Base-by-base conservation (phyloP, 2,329 filamentous ascomycete genomes). In the Colletotrichum tamarilloi region DNA sequence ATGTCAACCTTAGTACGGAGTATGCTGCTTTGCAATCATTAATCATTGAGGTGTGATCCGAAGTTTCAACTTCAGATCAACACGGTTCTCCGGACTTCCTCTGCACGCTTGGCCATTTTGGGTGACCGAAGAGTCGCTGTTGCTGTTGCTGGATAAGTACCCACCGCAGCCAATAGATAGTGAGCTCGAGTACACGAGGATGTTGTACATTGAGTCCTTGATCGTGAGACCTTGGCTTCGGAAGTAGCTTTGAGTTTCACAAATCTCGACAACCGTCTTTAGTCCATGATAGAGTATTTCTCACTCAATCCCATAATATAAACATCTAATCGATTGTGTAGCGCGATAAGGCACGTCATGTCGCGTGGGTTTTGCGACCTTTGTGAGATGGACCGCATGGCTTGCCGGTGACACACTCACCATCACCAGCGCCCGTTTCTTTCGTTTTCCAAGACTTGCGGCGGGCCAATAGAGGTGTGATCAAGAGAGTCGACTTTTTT, bases 331-430 rank as follows among this genome's bases (percentile, higher is more conserved):
- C 42, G 57, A 32, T 5, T n/a, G 24, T 24, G 14, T 42, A 42
- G 35, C 16, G 35, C 5, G 57, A 38, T 14, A 52, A n/a, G 16
- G 22, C 60, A 53, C 57, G 28, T 58, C 35, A 53, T 65, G 22
- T 65, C 26, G 22, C 28, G 62, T 12, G 8, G 19, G 19, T n/a
- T 24, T 49, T 19, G 52, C 28, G 30, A 60, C 67, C 46, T 69
- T n/a, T n/a, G 19, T 30, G 46, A 24, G 28, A n/a, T 42, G 64
- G 32, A 12, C 49, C 11, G 28, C 49, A 49, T 12, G 64, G 32
- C 32, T 59, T 16, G 16, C 60, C 53, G 62, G 62, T 71, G 68
- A 60, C 46, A 60, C 46, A 62, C 22, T 58, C 19, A 58, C 22
- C n/a, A 12, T 53, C 38, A 52, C 28, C 16, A 68, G 38, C 65